Evolutionary conservation across 1,284 basidiomycete genomes (phyloP), one percentile per base, ranked within the genome.

Genomic region (Marasmius fiardii): DNA sequence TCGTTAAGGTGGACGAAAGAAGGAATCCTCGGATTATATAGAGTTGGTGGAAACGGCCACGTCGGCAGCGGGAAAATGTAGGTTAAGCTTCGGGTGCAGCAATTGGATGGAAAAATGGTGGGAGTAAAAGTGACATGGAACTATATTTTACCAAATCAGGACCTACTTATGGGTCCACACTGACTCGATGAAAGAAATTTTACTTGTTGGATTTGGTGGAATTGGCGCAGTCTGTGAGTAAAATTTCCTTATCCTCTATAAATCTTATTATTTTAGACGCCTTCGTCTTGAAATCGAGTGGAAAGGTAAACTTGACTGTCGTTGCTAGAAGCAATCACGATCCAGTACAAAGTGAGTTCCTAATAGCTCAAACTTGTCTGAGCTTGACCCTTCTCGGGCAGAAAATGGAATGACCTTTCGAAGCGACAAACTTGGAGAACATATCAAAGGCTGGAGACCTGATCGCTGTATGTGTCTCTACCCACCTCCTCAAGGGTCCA

Each of bases 261-360:
- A 16, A 16, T 18, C 12, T 16, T 16, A 31, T 28, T 33, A n/a
- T 14, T 21, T 18, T 33, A 54, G 53, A 48, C 33, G 39, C 44
- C 2, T 26, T 48, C 16, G 35, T 34, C 14, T 20, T 49, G n/a
- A 44, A 48, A 21, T 23, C 11, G 10, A 47, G 43, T 5, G 31
- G 44, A 10, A 21, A 34, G 10, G 53, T 49, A 8, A 8, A 28
- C 23, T 28, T 54, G 28, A 54, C 43, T 20, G 53, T 54, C 44
- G 53, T 54, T 8, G 53, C 53, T 20, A 28, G 53, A 14, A 54
- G 53, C 31, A 54, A 54, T n/a, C 47, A 20, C 31, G 53, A 54
- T n/a, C 23, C 11, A 6, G 31, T 48, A 11, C 34, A 49, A 20
- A 39, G 53, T 54, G 23, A 33, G 53, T 35, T 14, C 14, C 28